Base-by-base conservation (phyloP, 1,139 yeast genomes). In the Zygoascus meyerae region DNA sequence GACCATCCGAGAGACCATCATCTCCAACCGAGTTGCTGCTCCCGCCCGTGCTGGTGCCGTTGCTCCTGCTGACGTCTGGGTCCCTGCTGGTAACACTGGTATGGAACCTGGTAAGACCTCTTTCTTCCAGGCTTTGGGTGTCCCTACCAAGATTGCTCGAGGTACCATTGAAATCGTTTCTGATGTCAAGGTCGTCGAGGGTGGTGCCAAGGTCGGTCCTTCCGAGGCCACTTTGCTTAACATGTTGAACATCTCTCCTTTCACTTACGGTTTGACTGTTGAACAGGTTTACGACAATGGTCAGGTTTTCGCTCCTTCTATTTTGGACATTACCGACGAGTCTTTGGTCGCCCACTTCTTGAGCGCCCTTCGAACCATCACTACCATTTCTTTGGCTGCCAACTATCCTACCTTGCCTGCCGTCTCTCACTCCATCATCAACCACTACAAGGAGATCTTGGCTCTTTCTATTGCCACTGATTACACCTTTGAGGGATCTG, bases 21-120 rank as follows among this genome's bases (percentile, higher is more conserved):
- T 84, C 63, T 72, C 86, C 67, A 92, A 94, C 87, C 92, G 84
- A 75, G 97, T 92, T 71, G 96, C 97, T 70, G 99, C 99, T 68
- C 99, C 99, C 75, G 99, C 99, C 68, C 90, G 90, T 79, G 95
- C 98, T 62, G 98, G 98, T 89, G 98, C 97, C 70, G 71, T 89
- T 71, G 97, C 99, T 68, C 98, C 97, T 74, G 83, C 74, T 72
- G 97, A 90, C 69, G 97, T 92, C 69, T 86, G 82, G 83, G 85
- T 92, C 65, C 95, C 95, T 73, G 97, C 97, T 66, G 95, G 95
- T 77, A 94, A 92, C 96, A 92, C 99, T 66, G 97, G 98, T 85
- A 90, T 94, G 96, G 98, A 92, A 79, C 99, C 99, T 75, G 97
- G 97, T 83, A 92, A 92, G 89, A 92, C 99, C 70, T 92, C 98